phyloP scores from a whole-genome alignment of 129 eudicot species.

The Lactuca saligna region DNA sequence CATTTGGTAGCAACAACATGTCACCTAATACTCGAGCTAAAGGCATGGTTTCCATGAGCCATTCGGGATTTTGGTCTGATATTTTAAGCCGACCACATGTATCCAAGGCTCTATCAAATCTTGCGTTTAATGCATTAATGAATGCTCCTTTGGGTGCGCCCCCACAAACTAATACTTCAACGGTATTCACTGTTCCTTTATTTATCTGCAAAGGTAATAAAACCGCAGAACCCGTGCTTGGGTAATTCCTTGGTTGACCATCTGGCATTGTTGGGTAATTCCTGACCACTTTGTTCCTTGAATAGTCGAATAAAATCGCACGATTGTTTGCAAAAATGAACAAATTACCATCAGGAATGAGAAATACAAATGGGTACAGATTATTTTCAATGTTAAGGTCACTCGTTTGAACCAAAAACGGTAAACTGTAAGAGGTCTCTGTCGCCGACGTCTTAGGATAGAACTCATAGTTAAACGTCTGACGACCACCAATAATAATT shows the following conservation, averaged over 20 bases:
- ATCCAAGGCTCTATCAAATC: slow-evolving; percentile 42
- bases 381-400: slow-evolving; percentile 56
- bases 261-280: slow-evolving; percentile 67
- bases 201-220: slow-evolving; percentile 52
- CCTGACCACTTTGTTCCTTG: slow-evolving; percentile 39
- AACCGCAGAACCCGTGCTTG: slow-evolving; percentile 82
- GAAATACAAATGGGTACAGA: slow-evolving; percentile 65
- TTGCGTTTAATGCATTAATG: slow-evolving; percentile 32
- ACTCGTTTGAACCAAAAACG: slow-evolving; percentile 46
- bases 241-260: slow-evolving; percentile 75
- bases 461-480: slow-evolving; percentile 54
- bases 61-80: slow-evolving; percentile 45
- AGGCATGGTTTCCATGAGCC: slow-evolving; percentile 73
- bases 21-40: slow-evolving; percentile 63
- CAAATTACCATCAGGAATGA: slow-evolving; percentile 58
- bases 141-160: slow-evolving; percentile 62
- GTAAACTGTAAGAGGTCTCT: slow-evolving; percentile 23
- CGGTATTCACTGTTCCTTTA: slow-evolving; percentile 22
- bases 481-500: slow-evolving; percentile 68
- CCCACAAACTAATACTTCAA: slow-evolving; percentile 68
- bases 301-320: slow-evolving; percentile 54
- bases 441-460: slow-evolving; percentile 39
- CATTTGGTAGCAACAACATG: slow-evolving; percentile 58
- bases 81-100: slow-evolving; percentile 51
- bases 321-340: slow-evolving; percentile 68